phyloP scores from a whole-genome alignment of 2,329 filamentous ascomycete species.

The Phaeosphaeria sp. region DNA sequence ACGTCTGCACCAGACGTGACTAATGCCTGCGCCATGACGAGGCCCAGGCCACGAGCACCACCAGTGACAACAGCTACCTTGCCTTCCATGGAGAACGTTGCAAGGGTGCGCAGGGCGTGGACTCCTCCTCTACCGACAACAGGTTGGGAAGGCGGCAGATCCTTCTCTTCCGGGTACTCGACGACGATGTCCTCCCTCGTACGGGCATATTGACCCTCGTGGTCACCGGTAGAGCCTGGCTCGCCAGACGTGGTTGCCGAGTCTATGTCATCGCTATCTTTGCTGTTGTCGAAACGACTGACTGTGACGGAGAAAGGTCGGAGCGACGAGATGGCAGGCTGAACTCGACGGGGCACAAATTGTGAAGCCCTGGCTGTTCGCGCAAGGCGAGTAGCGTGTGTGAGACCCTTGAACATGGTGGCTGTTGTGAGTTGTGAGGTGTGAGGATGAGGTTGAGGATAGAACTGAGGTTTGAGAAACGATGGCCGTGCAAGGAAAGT shows the following conservation, averaged over 20 bases:
- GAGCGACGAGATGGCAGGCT: constrained; percentile 24
- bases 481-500: not conserved
- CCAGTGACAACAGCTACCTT: constrained; percentile 87
- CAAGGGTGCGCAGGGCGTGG: constrained; percentile 84
- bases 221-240: constrained; percentile 51
- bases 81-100: constrained; percentile 84
- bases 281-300: constrained; percentile 34
- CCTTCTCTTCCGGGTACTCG: constrained; percentile 76
- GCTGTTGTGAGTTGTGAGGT: not conserved
- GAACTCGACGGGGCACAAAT: constrained; percentile 23
- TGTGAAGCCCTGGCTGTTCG: constrained; percentile 36
- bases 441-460: not conserved
- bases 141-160: constrained; percentile 73
- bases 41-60: constrained; percentile 83
- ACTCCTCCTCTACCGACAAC: constrained; percentile 78
- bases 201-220: constrained; percentile 75
- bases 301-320: constrained; percentile 39
- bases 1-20: constrained; percentile 87
- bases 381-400: constrained; percentile 12
- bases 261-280: constrained; percentile 34
- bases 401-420: not conserved
- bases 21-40: constrained; percentile 92
- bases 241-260: constrained; percentile 45
- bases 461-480: not conserved
- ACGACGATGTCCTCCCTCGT: constrained; percentile 81